Conservation (phyloP, 1,284 basidiomycete species). For the Somion occarium region DNA sequence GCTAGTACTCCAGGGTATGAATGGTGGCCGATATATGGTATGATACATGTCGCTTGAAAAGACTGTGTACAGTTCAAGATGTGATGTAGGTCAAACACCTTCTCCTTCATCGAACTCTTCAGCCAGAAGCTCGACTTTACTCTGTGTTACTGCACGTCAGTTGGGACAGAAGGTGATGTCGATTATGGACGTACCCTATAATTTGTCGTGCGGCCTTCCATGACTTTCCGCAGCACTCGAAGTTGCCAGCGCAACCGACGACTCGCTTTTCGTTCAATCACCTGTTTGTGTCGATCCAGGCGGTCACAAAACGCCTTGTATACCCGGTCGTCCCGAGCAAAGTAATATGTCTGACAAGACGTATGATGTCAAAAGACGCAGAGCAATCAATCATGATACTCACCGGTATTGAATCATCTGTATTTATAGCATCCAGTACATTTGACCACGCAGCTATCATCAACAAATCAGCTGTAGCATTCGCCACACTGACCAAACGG, state of each 20-base stretch:
- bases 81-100: conserved; percentile 9
- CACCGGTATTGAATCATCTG: conserved; percentile 58
- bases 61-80: too few relatives aligned
- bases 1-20: too few relatives aligned
- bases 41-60: too few relatives aligned
- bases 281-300: conserved; percentile 46
- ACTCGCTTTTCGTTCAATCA: conserved; percentile 43
- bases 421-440: conserved; percentile 46
- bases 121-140: conserved; percentile 57
- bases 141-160: conserved; percentile 32
- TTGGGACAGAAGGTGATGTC: conserved; percentile 9
- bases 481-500: conserved; percentile 58
- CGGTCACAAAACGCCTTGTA: conserved; percentile 66
- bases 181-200: conserved; percentile 47
- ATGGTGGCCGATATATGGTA: too few relatives aligned
- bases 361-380: neutral
- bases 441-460: conserved; percentile 72
- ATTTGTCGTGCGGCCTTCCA: conserved; percentile 61
- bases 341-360: conserved; percentile 59
- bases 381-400: conserved; percentile 17
- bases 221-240: conserved; percentile 48
- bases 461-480: conserved; percentile 72
- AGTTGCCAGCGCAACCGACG: conserved; percentile 70
- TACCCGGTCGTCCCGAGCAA: conserved; percentile 76
- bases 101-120: conserved; percentile 56